Evolutionary conservation across 768 basidiomycete species (phyloP).

Genomic region (Boletus patriciae): DNA sequence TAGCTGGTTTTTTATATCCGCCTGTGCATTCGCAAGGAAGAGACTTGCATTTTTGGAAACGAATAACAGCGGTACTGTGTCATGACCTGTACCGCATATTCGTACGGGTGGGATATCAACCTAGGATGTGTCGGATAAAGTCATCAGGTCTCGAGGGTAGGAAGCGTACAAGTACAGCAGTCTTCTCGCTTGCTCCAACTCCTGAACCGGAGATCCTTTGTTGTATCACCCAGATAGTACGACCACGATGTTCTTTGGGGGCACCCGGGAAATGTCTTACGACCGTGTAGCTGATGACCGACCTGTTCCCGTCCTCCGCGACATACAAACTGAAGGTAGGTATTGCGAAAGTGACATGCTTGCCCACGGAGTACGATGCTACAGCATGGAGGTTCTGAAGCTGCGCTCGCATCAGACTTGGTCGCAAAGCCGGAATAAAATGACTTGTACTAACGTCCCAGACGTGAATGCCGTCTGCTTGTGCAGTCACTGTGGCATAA

Average conservation of each 20-base stretch:
- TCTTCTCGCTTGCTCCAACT: conserved; percentile 39
- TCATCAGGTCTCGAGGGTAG: conserved; percentile 5
- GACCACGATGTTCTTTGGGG: conserved; percentile 39
- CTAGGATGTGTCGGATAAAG: conserved; percentile 33
- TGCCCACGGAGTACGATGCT: conserved; percentile 67
- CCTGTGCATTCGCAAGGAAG: conserved; percentile 30
- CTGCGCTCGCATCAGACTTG: conserved; percentile 37
- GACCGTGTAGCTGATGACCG: conserved; percentile 56
- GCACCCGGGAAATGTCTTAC: conserved; percentile 51
- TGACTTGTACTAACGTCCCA: conserved; percentile 54
- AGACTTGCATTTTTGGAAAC: conserved; percentile 37
- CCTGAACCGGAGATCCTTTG: conserved; percentile 46
- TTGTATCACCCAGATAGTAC: conserved; percentile 63
- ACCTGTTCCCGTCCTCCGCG: conserved; percentile 33
- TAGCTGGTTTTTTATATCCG: conserved; percentile 26
- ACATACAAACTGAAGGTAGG: conserved; percentile 50
- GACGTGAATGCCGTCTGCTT: conserved; percentile 74
- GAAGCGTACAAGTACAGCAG: conserved; percentile 44
- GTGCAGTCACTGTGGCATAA: conserved; percentile 65
- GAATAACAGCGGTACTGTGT: conserved; percentile 31
- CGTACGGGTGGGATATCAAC: conserved; percentile 42
- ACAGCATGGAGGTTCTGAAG: conserved; percentile 63
- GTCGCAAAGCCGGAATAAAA: background rate
- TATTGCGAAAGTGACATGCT: conserved; percentile 60
- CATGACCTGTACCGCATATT: conserved; percentile 35